phyloP scores from a whole-genome alignment of 2,329 filamentous ascomycete genomes.

The Botrytis sinoallii region DNA sequence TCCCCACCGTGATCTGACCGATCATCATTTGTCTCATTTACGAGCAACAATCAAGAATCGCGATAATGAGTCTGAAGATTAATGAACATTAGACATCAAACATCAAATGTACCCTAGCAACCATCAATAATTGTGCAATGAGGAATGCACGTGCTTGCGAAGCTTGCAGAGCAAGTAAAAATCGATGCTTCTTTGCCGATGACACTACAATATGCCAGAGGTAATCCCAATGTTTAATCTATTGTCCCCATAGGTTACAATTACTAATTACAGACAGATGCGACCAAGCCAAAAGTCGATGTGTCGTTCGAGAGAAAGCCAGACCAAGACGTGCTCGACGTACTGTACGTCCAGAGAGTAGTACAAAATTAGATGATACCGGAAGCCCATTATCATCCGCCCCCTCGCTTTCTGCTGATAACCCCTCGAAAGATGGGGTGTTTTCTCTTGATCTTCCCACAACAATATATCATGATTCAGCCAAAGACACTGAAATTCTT shows the following conservation, averaged over 20 bases:
- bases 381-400: background rate
- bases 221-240: background rate
- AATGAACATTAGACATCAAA: background rate
- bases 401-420: background rate
- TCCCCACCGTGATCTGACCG: slow-evolving; percentile 2
- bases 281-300: slow-evolving; percentile 29
- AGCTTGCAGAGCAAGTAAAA: slow-evolving; percentile 34
- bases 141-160: slow-evolving; percentile 37
- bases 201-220: slow-evolving; percentile 29
- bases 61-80: background rate
- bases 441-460: slow-evolving; percentile 33
- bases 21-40: slow-evolving; percentile 1
- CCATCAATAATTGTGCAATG: slow-evolving; percentile 14
- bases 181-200: slow-evolving; percentile 30
- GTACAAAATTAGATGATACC: background rate
- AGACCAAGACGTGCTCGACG: slow-evolving; percentile 31
- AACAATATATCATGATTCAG: slow-evolving; percentile 25
- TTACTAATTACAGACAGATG: slow-evolving; percentile 24
- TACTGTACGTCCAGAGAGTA: slow-evolving; percentile 7
- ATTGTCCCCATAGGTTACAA: background rate
- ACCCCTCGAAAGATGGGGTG: slow-evolving; percentile 19
- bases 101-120: background rate
- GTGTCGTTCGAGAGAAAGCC: slow-evolving; percentile 34
- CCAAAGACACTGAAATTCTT: slow-evolving; percentile 26
- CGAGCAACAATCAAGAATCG: background rate